Evolutionary conservation across 768 basidiomycete species (phyloP).

Genomic region (Crepidotus variabilis): DNA sequence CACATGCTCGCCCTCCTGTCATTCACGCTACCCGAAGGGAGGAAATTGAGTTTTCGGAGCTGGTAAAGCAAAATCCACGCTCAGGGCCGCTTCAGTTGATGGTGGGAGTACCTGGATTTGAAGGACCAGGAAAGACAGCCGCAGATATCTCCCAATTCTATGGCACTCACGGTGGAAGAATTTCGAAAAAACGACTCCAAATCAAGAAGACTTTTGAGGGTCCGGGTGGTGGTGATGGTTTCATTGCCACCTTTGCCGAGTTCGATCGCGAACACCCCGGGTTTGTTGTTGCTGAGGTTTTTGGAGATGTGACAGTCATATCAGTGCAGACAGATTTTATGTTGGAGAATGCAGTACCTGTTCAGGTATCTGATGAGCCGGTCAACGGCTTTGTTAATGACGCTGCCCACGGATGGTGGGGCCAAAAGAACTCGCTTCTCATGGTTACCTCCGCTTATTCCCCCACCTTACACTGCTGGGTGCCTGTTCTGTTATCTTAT

Average conservation of each 20-base stretch:
- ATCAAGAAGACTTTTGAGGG: neutral
- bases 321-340: conserved; percentile 7
- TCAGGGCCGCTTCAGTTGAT: conserved; percentile 13
- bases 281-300: neutral
- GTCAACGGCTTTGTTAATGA: conserved; percentile 25
- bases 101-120: conserved; percentile 13
- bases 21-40: conserved; percentile 12
- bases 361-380: conserved; percentile 4
- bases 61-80: conserved; percentile 12
- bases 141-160: conserved; percentile 11
- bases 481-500: conserved; percentile 20
- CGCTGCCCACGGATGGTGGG: conserved; percentile 25
- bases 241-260: conserved; percentile 5
- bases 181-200: conserved; percentile 14
- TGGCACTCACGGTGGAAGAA: conserved; percentile 10
- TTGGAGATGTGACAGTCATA: conserved; percentile 5
- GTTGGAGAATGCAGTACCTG: neutral
- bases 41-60: neutral
- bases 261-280: conserved; percentile 3
- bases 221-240: neutral
- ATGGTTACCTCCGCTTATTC: conserved; percentile 19
- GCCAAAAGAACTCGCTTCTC: conserved; percentile 12
- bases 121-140: conserved; percentile 15
- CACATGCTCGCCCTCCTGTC: conserved; percentile 12
- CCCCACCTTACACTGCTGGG: conserved; percentile 15